Conservation (phyloP, 108 stramenopile species). For the Nitzschia sp. region DNA sequence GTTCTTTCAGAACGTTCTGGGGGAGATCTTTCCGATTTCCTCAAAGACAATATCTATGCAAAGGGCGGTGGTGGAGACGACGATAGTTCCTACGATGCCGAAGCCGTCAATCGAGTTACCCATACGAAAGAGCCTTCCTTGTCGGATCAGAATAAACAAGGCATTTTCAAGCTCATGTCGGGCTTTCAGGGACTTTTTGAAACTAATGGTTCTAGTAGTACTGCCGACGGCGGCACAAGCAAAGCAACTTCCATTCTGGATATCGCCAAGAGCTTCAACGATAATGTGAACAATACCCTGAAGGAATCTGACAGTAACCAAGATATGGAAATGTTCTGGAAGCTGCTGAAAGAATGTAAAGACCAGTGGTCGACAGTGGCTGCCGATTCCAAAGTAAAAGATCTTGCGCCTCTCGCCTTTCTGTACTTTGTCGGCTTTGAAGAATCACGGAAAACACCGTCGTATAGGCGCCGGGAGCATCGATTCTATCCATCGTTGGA, state of each 20-base stretch:
- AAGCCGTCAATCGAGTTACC: constrained; percentile 13
- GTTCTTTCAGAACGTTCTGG: constrained; percentile 1
- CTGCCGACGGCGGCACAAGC: neutral
- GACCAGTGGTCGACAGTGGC: constrained; percentile 12
- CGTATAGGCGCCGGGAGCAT: constrained; percentile 71
- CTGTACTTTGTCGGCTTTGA: constrained; percentile 68
- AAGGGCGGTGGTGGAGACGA: neutral
- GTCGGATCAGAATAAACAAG: neutral
- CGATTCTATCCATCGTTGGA: constrained; percentile 42
- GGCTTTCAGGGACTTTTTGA: constrained; percentile 3
- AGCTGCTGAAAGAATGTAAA: neutral
- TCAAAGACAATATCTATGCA: neutral
- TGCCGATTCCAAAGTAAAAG: constrained; percentile 13
- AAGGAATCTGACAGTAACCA: neutral
- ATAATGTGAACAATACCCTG: neutral
- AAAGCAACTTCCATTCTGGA: neutral
- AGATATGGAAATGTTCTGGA: constrained; percentile 15
- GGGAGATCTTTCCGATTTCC: constrained; percentile 2
- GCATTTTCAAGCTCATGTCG: constrained; percentile 1
- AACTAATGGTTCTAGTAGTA: neutral
- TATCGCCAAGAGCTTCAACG: constrained; percentile 15
- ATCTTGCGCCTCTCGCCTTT: constrained; percentile 26
- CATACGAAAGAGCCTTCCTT: constrained; percentile 6
- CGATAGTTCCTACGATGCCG: constrained; percentile 1
- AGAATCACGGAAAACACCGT: constrained; percentile 68